These are phyloP conservation scores for Arthrobotrys megalospora DNA, from an alignment of 2,329 filamentous ascomycete species.

Conservation along the genomic window DNA sequence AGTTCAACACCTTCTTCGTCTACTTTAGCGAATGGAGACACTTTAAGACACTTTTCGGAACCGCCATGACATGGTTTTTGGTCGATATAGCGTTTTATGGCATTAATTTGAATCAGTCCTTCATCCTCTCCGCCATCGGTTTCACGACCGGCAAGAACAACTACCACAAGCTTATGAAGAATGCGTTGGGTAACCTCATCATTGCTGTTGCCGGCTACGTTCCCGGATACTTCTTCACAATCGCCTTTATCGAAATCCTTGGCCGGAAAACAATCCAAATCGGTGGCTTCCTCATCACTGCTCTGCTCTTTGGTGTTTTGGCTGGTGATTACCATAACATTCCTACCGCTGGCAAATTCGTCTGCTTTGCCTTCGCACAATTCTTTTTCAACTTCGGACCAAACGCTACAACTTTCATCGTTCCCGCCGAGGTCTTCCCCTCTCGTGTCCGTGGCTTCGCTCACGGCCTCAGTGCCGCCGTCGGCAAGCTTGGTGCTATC, in stretches of 20 bases:
- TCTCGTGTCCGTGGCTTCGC: constrained; percentile 66
- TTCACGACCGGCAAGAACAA: constrained; percentile 65
- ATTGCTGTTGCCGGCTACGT: constrained; percentile 65
- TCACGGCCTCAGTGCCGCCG: constrained; percentile 67
- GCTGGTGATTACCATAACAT: constrained; percentile 54
- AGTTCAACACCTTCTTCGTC: constrained; percentile 64
- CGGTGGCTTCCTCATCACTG: constrained; percentile 63
- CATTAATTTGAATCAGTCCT: constrained; percentile 66
- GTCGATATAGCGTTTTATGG: constrained; percentile 62
- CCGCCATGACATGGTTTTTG: constrained; percentile 63
- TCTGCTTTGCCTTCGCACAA: constrained; percentile 58
- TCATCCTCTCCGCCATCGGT: constrained; percentile 66
- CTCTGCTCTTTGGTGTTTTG: constrained; percentile 35
- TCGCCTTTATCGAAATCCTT: constrained; percentile 64
- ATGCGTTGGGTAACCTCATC: constrained; percentile 67
- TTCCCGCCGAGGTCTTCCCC: constrained; percentile 67
- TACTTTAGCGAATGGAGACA: constrained; percentile 66
- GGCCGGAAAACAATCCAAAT: constrained; percentile 81
- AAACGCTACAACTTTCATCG: constrained; percentile 67
- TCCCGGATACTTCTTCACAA: constrained; percentile 65
- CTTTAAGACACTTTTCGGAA: constrained; percentile 66
- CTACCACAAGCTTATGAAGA: constrained; percentile 66
- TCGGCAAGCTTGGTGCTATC: constrained; percentile 67
- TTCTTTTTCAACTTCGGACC: constrained; percentile 65
- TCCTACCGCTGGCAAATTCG: constrained; percentile 52